These are phyloP conservation scores for Dichotomocladium elegans DNA, from an alignment of 371 early-diverging fungal genomes.

Conservation along the genomic window DNA sequence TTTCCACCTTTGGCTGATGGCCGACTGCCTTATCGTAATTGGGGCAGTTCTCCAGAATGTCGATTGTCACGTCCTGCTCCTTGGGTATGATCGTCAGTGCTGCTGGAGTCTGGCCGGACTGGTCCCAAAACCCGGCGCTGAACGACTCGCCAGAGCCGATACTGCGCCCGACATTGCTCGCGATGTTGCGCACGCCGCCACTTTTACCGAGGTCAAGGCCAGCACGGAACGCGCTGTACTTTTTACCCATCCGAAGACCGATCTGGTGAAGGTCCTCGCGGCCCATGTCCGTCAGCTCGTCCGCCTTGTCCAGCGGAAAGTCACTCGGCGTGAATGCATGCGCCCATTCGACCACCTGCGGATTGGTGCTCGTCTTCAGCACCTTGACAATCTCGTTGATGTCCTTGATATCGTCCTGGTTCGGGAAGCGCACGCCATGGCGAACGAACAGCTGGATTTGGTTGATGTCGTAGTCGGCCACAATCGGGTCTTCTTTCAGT, in stretches of 20 bases:
- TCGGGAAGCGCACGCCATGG: constrained; percentile 30
- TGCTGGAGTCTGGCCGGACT: not conserved
- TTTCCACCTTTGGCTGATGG: constrained; percentile 6
- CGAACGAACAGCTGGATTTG: constrained; percentile 29
- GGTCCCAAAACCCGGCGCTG: constrained; percentile 1
- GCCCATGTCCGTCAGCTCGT: constrained; percentile 15
- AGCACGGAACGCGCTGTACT: constrained; percentile 9
- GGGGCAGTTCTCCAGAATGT: constrained; percentile 18
- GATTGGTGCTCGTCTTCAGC: constrained; percentile 7
- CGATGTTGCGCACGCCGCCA: constrained; percentile 6
- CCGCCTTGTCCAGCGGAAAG: not conserved
- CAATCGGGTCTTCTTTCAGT: not conserved
- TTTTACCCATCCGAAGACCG: constrained; percentile 17
- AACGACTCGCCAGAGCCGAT: not conserved
- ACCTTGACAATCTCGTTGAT: constrained; percentile 8
- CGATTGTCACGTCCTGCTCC: constrained; percentile 12
- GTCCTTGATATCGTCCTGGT: constrained; percentile 8
- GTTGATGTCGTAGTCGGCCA: constrained; percentile 2
- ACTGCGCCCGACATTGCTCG: constrained; percentile 6
- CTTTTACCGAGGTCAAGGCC: not conserved
- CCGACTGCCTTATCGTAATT: constrained; percentile 4
- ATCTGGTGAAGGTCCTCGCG: constrained; percentile 19
- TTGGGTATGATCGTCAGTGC: constrained; percentile 1
- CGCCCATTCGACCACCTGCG: constrained; percentile 13
- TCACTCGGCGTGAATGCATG: constrained; percentile 10